Evolutionary conservation across 2,329 filamentous ascomycete genomes (phyloP).

Genomic region (Colletotrichum sp.): DNA sequence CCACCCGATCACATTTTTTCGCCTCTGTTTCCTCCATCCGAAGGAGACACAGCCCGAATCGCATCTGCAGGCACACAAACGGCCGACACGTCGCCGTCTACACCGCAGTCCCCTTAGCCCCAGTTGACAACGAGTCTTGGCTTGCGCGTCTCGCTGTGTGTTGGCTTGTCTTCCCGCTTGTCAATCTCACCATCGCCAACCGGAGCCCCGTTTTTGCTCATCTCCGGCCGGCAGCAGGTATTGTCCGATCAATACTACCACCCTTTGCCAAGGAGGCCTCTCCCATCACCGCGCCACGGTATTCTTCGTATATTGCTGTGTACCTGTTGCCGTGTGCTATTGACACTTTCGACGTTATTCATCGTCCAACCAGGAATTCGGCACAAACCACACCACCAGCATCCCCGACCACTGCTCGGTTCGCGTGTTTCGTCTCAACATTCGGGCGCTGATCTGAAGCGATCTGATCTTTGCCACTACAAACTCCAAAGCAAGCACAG

Average conservation of each 20-base stretch:
- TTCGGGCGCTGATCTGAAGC: conserved; percentile 13
- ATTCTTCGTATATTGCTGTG: neutral
- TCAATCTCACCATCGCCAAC: neutral
- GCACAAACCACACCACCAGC: neutral
- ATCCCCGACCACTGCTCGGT: conserved; percentile 14
- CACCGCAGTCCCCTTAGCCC: neutral
- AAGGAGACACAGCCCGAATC: conserved; percentile 2
- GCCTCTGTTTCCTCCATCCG: neutral
- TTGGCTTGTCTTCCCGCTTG: neutral
- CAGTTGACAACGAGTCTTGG: neutral
- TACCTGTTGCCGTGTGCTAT: neutral
- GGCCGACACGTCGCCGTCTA: neutral
- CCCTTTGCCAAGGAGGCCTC: conserved; percentile 10
- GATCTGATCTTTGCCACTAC: conserved; percentile 14
- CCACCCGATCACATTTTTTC: neutral
- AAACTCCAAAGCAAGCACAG: neutral
- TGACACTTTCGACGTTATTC: neutral
- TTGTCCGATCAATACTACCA: neutral
- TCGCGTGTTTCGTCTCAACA: conserved; percentile 20
- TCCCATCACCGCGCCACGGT: neutral
- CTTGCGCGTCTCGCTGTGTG: neutral
- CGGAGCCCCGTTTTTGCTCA: neutral
- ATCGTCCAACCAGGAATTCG: neutral
- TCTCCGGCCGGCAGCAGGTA: neutral
- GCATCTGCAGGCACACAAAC: neutral